These are phyloP conservation scores for Chlorella sp. DNA, from an alignment of 139 green algal genomes.

Conservation along the genomic window DNA sequence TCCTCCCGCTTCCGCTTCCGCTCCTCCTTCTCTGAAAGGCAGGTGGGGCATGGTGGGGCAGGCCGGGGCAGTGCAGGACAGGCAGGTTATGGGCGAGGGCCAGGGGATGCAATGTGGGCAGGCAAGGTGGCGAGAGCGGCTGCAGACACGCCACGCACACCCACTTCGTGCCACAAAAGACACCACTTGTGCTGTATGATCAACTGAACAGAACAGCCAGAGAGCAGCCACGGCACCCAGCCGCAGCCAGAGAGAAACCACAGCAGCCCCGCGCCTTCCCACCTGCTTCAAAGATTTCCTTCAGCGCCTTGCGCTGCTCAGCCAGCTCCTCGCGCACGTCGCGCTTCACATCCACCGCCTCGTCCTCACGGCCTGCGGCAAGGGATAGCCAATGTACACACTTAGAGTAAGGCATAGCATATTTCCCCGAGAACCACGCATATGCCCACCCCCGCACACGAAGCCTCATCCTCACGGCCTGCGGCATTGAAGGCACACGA, in stretches of 20 bases:
- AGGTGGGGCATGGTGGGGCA: background rate
- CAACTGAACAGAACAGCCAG: no score
- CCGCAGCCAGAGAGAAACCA: background rate
- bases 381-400: no score
- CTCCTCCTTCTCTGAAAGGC: constrained; percentile 48
- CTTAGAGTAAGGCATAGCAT: background rate
- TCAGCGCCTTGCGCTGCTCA: constrained; percentile 55
- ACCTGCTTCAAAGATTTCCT: constrained; percentile 51
- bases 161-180: no score
- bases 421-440: no score
- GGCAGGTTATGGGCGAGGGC: background rate
- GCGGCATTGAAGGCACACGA: no score
- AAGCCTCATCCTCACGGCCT: no score
- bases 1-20: constrained; percentile 46
- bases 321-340: constrained; percentile 53
- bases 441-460: no score
- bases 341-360: constrained; percentile 42
- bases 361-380: constrained; percentile 42
- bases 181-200: no score
- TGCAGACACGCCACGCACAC: no score
- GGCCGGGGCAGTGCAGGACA: background rate
- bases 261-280: background rate
- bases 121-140: background rate
- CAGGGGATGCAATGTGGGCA: background rate
- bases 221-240: background rate